Base-by-base conservation (phyloP, 2,329 filamentous ascomycete species). In the Cercospora canescens region DNA sequence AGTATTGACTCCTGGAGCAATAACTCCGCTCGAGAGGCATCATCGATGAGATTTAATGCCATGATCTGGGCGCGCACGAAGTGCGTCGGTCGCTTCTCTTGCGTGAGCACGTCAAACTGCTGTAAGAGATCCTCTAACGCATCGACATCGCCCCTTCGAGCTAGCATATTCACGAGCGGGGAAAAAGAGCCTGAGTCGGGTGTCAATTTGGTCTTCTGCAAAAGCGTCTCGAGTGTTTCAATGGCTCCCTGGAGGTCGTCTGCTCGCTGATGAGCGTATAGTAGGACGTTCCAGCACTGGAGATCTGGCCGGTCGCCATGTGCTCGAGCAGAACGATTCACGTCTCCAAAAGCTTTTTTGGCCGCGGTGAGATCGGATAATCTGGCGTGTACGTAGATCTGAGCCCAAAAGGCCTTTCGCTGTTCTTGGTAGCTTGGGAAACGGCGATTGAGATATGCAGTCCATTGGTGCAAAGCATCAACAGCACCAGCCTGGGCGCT, bases 261-360 rank as follows among this genome's bases (percentile, higher is more conserved):
- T 0, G 86, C 85, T 70, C 87, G 88, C 18, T 85, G 84, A 77
- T 93, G 86, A 2, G 90, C 89, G 72, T 89, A 87, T 54, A 98
- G 82, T 30, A 97, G 78, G 24, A 89, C 88, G 74, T 96, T 96
- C 89, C 91, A 96, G 68, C 86, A 87, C 37, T 82, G 76, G 1
- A 84, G 76, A 69, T 88, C 86, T 6, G 89, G 89, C 12, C 50
- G 18, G 30, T 71, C 65, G n/a, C 60, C 63, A n/a, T 75, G 65
- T 37, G 62, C 61, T 18, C 24, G 60, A 6, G 71, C 68, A n/a
- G 65, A n/a, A 48, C 81, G 70, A 26, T 76, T 75, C 63, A 95
- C 87, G n/a, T 84, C 81, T 55, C 87, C 75, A 67, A 97, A 90
- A 37, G 89, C 85, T 21, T 81, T 76, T 58, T 86, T 79, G 0